Percentiles rank a stretch among this genome's conserved stretches.
Conservation (phyloP, 169 alveolate species). For the Cryptosporidium sp. region DNA sequence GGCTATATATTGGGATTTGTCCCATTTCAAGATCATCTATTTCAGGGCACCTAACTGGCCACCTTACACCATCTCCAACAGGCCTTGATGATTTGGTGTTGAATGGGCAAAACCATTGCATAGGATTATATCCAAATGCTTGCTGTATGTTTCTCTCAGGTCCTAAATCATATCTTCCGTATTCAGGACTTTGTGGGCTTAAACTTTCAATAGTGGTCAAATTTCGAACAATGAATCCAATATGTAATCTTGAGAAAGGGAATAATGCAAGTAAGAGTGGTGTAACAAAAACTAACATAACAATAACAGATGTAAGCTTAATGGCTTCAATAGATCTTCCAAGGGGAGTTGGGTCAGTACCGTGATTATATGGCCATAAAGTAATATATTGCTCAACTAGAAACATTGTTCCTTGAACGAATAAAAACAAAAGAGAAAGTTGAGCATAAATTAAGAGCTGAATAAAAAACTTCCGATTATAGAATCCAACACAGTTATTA, state of each 20-base stretch:
- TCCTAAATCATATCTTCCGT: slow-evolving; percentile 87
- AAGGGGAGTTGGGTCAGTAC: slow-evolving; percentile 63
- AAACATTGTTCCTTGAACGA: slow-evolving; percentile 46
- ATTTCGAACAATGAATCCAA: slow-evolving; percentile 83
- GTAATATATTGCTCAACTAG: slow-evolving; percentile 58
- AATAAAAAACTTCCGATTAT: slow-evolving; percentile 94
- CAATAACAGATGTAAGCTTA: slow-evolving; percentile 64
- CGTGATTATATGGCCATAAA: slow-evolving; percentile 65
- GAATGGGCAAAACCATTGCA: slow-evolving; percentile 90
- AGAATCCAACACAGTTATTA: slow-evolving; percentile 97
- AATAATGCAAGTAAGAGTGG: slow-evolving; percentile 85
- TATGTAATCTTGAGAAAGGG: slow-evolving; percentile 88
- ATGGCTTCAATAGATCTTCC: slow-evolving; percentile 74
- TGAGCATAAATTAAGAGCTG: slow-evolving; percentile 92
- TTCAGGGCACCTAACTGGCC: slow-evolving; percentile 83
- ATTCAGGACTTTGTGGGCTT: slow-evolving; percentile 85
- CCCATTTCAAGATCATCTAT: slow-evolving; percentile 71
- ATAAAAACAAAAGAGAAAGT: slow-evolving; percentile 77
- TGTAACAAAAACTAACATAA: slow-evolving; percentile 77
- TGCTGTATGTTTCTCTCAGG: slow-evolving; percentile 86
- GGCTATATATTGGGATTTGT: slow-evolving; percentile 48
- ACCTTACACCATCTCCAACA: slow-evolving; percentile 91
- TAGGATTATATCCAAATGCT: slow-evolving; percentile 88
- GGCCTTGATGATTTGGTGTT: slow-evolving; percentile 88
- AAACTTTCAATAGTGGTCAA: slow-evolving; percentile 89